Percentiles rank a stretch among this genome's conserved stretches.
These are phyloP conservation scores for Ascochyta lentis DNA, from an alignment of 2,329 filamentous ascomycete species.

Conservation along the genomic window DNA sequence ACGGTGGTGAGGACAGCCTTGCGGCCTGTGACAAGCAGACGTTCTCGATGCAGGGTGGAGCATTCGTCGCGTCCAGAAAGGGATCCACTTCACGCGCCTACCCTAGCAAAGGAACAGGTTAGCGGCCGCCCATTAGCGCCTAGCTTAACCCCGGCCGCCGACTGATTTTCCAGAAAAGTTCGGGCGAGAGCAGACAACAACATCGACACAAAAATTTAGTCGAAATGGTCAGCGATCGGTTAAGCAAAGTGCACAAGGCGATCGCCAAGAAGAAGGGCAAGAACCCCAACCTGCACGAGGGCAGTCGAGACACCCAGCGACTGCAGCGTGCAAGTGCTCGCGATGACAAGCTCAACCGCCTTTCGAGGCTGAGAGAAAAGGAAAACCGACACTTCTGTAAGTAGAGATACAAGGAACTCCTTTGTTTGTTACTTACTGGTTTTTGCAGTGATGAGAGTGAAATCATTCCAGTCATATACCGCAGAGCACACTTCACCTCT, in stretches of 20 bases:
- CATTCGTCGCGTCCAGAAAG: conserved; percentile 25
- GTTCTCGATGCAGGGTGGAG: conserved; percentile 26
- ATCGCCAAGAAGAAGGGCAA: conserved; percentile 86
- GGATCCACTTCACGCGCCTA: conserved; percentile 27
- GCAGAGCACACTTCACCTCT: conserved; percentile 57
- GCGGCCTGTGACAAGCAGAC: conserved; percentile 13
- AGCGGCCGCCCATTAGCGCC: conserved; percentile 22
- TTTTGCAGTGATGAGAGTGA: conserved; percentile 66
- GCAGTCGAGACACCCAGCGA: conserved; percentile 83
- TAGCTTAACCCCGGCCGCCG: conserved; percentile 21
- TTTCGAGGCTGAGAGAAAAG: conserved; percentile 73
- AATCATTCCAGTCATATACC: conserved; percentile 74
- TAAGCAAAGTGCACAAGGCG: conserved; percentile 86
- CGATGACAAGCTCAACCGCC: conserved; percentile 80
- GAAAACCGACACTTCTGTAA: conserved; percentile 76
- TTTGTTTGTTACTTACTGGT: neutral
- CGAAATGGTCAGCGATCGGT: conserved; percentile 59
- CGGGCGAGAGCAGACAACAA: conserved; percentile 15
- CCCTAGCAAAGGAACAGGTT: conserved; percentile 19
- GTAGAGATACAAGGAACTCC: conserved; percentile 27
- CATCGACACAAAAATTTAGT: conserved; percentile 13
- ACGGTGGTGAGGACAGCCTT: conserved; percentile 8
- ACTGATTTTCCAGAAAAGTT: conserved; percentile 36
- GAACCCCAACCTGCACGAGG: conserved; percentile 80
- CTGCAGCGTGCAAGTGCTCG: conserved; percentile 79